Conservation (phyloP, 345 rosid genomes). For the Populus deltoides region DNA sequence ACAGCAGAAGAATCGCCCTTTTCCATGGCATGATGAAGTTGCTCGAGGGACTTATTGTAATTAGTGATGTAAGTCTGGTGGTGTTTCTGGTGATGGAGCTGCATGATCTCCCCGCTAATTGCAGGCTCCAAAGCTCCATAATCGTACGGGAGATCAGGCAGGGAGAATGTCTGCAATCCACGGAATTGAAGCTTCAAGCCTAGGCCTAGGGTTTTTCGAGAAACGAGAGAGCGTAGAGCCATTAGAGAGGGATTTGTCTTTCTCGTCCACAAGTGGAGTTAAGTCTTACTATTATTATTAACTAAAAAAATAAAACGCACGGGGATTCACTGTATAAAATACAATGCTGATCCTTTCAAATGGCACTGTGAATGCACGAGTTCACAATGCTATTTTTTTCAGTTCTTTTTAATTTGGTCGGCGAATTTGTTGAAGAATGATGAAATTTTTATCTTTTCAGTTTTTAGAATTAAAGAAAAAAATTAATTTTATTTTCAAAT, state of each 20-base stretch:
- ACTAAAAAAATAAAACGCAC: no score
- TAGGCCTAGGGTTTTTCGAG: slow-evolving; percentile 35
- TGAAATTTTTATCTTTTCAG: no score
- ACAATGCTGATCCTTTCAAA: no score
- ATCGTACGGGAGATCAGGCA: slow-evolving; percentile 90
- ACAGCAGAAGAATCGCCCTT: slow-evolving; percentile 67
- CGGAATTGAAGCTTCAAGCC: slow-evolving; percentile 20
- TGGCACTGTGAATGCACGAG: no score
- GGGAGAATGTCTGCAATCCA: slow-evolving; percentile 60
- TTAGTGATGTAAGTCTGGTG: slow-evolving; percentile 88
- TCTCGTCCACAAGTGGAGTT: no score
- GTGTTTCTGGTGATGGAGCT: slow-evolving; percentile 96
- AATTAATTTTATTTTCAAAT: no score
- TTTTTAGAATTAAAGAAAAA: no score
- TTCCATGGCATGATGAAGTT: slow-evolving; percentile 59
- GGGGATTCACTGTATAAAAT: no score
- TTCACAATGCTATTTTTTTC: no score
- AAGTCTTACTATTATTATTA: no score
- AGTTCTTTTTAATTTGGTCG: no score
- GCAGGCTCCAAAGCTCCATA: slow-evolving; percentile 89
- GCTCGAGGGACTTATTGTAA: slow-evolving; percentile 82
- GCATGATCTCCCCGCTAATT: slow-evolving; percentile 91
- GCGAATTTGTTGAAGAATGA: no score
- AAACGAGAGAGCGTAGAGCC: slow-evolving; percentile 60
- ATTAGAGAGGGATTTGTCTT: slow-evolving; percentile 20